Conservation (phyloP, 116 monocot genomes). For the Thalassia testudinum region DNA sequence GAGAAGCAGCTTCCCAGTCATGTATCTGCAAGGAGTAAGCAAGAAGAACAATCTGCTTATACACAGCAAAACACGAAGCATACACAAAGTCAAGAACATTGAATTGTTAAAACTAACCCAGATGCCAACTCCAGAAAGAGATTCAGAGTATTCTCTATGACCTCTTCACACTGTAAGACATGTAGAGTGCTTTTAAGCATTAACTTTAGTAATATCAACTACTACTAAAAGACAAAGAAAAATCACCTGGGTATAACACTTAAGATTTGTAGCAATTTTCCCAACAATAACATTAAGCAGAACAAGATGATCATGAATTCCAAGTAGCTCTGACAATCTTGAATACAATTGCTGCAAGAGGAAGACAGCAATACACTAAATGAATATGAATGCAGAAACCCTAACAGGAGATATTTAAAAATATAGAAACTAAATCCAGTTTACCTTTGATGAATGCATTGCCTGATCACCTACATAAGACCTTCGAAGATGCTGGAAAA, state of each 20-base stretch:
- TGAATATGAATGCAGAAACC: not conserved
- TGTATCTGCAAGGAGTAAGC: constrained; percentile 39
- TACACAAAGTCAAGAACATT: no score
- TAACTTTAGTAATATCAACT: not conserved
- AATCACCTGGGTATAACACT: constrained; percentile 83
- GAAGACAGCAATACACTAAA: not conserved
- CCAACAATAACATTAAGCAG: constrained; percentile 89
- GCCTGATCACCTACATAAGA: constrained; percentile 99
- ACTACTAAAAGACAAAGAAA: not conserved
- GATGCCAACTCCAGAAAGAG: constrained; percentile 94
- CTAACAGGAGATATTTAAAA: not conserved
- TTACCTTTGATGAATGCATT: constrained; percentile 96
- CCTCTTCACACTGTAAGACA: constrained; percentile 69
- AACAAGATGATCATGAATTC: constrained; percentile 86
- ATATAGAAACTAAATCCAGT: not conserved
- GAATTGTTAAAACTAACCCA: constrained; percentile 34
- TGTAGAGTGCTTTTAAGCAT: not conserved
- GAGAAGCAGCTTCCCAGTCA: constrained; percentile 95
- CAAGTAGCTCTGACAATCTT: constrained; percentile 86
- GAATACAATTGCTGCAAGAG: constrained; percentile 80
- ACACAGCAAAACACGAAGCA: no score
- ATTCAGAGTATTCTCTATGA: constrained; percentile 78
- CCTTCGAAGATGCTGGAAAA: constrained; percentile 90
- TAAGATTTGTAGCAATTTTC: constrained; percentile 92
- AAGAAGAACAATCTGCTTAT: no score